Evolutionary conservation across 345 rosid genomes (phyloP).

Genomic region (Hypericum perforatum): DNA sequence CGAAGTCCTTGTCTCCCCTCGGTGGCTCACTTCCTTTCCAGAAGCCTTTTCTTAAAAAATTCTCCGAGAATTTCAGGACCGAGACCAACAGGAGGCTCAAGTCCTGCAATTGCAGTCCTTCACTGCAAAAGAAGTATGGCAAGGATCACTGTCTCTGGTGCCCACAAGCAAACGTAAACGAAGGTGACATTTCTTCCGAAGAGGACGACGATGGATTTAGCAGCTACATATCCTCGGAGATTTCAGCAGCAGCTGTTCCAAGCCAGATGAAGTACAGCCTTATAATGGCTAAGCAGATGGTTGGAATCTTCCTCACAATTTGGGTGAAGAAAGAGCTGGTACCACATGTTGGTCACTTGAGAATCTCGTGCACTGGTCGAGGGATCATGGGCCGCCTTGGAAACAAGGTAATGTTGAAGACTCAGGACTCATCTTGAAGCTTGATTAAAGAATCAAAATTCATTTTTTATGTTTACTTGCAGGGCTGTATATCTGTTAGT

Average conservation of each 20-base stretch:
- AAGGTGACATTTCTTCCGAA: slow-evolving; percentile 47
- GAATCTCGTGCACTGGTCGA: slow-evolving; percentile 59
- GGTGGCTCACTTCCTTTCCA: slow-evolving; percentile 61
- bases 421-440: no score
- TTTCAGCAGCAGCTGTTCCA: slow-evolving; percentile 10
- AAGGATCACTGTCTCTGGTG: slow-evolving; percentile 68
- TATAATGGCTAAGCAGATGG: slow-evolving; percentile 88
- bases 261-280: slow-evolving; percentile 60
- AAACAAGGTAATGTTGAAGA: slow-evolving; percentile 55
- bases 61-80: slow-evolving; percentile 71
- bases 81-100: slow-evolving; percentile 64
- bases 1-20: slow-evolving; percentile 24
- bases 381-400: slow-evolving; percentile 93
- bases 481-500: slow-evolving; percentile 96
- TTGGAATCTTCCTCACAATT: slow-evolving; percentile 79
- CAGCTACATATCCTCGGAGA: slow-evolving; percentile 24
- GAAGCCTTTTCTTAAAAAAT: slow-evolving; percentile 64
- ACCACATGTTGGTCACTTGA: slow-evolving; percentile 64
- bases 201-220: slow-evolving; percentile 52
- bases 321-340: slow-evolving; percentile 85
- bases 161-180: slow-evolving; percentile 40
- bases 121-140: slow-evolving; percentile 43
- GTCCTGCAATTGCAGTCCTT: slow-evolving; percentile 60
- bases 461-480: slow-evolving; percentile 16
- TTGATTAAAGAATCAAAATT: no score